Base-by-base conservation (phyloP, 2,329 filamentous ascomycete species). In the Neofusicoccum laricinum region DNA sequence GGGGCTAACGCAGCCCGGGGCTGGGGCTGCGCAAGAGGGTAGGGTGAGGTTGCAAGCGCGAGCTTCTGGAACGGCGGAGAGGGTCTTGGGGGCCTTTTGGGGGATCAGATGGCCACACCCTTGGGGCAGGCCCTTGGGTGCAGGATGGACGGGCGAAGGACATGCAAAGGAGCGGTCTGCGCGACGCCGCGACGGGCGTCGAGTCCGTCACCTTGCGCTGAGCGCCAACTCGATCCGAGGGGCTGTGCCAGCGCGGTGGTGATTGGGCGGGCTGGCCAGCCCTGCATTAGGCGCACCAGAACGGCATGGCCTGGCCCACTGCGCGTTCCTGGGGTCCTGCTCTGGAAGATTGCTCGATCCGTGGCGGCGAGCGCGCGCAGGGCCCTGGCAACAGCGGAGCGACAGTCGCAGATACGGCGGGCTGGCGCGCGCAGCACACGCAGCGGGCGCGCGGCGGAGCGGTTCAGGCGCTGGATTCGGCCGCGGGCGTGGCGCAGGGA, bases 151-250 rank as follows among this genome's bases (percentile, higher is more conserved):
- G 36, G 36, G 34, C 19, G 38, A 25, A 43, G 17, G 38, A 30
- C 21, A 17, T 43, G 53, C 43, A 41, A 48, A 61, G 45, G 43
- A 61, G 58, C 58, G 58, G 58, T 61, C 58, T 49, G 58, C 58
- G 38, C 38, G 34, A 41, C 17, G 19, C 34, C 17, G 34, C 12
- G 50, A 53, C 49, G 49, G 32, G 25, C 49, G n/a, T 21, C 51
- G 51, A 57, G 36, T 41, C 53, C 38, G 51, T 25, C 19, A 36
- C 40, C 21, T 25, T 14, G 3, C 36, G 55, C 41, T 30, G 21
- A 59, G 55, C 51, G 53, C 57, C 41, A 48, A 38, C 43, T 61
- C 57, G 57, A 48, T 49, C 34, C 57, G 57, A 61, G 57, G 41
- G 58, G 58, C 43, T 40, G 34, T 61, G 58, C 43, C 34, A 19